Evolutionary conservation across 139 green algal genomes (phyloP).

Genomic region (Coccomyxa sp.): DNA sequence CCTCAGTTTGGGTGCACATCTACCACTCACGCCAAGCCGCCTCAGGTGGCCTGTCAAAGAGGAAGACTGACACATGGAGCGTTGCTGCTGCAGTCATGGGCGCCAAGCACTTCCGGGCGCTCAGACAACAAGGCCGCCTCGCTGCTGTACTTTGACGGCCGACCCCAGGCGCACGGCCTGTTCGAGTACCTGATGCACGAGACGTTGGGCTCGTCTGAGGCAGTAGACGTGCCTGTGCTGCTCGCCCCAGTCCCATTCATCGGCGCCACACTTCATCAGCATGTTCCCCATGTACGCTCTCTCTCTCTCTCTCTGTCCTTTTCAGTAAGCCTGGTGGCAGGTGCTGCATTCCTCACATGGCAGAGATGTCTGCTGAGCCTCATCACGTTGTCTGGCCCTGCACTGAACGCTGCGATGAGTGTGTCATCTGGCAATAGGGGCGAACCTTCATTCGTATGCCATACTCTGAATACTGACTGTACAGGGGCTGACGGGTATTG

Average conservation of each 20-base stretch:
- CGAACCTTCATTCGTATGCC: background rate
- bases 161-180: conserved; percentile 44
- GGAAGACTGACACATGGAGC: background rate
- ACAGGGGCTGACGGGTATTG: background rate
- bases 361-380: too few relatives aligned
- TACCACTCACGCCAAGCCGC: background rate
- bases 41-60: background rate
- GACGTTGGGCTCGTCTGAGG: background rate
- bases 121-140: conserved; percentile 39
- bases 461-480: background rate
- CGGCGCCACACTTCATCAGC: conserved; percentile 25
- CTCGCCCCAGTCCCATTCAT: conserved; percentile 50
- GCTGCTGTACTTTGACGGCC: conserved; percentile 49
- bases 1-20: background rate
- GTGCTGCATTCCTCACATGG: background rate
- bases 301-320: too few relatives aligned
- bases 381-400: too few relatives aligned
- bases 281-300: conserved; percentile 14
- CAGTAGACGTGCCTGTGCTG: conserved; percentile 54
- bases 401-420: too few relatives aligned
- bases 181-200: conserved; percentile 58
- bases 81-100: background rate
- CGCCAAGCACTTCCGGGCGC: background rate
- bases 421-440: too few relatives aligned
- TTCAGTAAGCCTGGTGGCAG: background rate